phyloP scores from a whole-genome alignment of 306 rosid genomes.

The Prunus kanzakura region DNA sequence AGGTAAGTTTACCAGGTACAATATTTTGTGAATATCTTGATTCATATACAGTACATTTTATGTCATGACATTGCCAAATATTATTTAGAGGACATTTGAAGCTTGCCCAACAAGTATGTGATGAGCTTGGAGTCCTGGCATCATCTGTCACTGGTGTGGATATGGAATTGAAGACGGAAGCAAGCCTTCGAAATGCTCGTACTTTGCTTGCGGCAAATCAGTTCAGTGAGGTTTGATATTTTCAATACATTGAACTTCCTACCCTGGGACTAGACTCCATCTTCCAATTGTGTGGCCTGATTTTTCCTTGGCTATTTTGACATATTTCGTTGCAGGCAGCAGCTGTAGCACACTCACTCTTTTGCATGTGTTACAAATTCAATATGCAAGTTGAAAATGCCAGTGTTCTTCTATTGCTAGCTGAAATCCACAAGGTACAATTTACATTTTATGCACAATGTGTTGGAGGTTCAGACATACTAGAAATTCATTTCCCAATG shows the following conservation, averaged over 20 bases:
- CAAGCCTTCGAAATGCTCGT: constrained; percentile 88
- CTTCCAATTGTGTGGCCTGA: background rate
- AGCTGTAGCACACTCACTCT: constrained; percentile 88
- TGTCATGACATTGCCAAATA: constrained; percentile 8
- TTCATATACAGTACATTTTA: background rate
- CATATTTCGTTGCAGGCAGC: constrained; percentile 62
- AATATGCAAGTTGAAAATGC: constrained; percentile 95
- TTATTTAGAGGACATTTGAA: constrained; percentile 71
- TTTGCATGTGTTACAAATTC: constrained; percentile 91
- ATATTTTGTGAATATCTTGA: constrained; percentile 11
- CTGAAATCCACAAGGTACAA: constrained; percentile 92
- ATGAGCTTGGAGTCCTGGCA: constrained; percentile 92
- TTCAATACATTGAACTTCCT: constrained; percentile 10
- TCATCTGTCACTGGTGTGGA: constrained; percentile 89
- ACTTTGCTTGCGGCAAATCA: constrained; percentile 90
- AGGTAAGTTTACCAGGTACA: constrained; percentile 43
- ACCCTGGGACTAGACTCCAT: constrained; percentile 4
- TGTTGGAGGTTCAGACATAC: background rate
- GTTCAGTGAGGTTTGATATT: constrained; percentile 73
- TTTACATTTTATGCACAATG: background rate
- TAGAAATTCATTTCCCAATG: background rate
- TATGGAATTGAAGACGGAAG: constrained; percentile 92
- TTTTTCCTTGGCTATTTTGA: constrained; percentile 17
- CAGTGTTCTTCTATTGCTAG: constrained; percentile 88
- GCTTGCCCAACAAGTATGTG: constrained; percentile 87